Evolutionary conservation across 2,329 filamentous ascomycete species (phyloP).

Genomic region (Trichoderma hamatum): DNA sequence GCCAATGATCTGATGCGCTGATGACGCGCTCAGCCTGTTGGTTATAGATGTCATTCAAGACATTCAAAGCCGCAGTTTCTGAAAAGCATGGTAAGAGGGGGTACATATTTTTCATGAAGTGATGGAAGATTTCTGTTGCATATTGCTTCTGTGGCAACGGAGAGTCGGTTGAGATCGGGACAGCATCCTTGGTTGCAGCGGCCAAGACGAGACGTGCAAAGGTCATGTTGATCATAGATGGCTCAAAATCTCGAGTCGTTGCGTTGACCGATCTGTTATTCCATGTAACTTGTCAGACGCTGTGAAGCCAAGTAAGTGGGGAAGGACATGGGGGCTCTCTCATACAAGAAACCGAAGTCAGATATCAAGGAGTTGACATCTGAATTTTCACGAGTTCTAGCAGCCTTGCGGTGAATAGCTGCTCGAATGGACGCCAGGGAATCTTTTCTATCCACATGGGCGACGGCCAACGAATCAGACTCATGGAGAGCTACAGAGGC

Average conservation of each 20-base stretch:
- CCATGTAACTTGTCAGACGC: background rate
- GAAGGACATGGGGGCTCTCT: slow-evolving; percentile 22
- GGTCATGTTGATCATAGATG: slow-evolving; percentile 84
- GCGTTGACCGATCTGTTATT: slow-evolving; percentile 80
- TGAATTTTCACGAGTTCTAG: slow-evolving; percentile 70
- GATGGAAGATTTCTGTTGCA: slow-evolving; percentile 71
- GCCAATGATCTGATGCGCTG: slow-evolving; percentile 76
- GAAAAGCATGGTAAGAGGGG: slow-evolving; percentile 80
- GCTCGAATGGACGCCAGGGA: slow-evolving; percentile 64
- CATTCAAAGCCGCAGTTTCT: slow-evolving; percentile 75
- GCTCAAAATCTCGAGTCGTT: slow-evolving; percentile 90
- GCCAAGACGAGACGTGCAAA: slow-evolving; percentile 87
- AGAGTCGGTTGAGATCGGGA: slow-evolving; percentile 64
- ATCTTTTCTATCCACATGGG: slow-evolving; percentile 62
- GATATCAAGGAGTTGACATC: slow-evolving; percentile 92
- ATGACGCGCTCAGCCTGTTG: slow-evolving; percentile 66
- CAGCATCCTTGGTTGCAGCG: slow-evolving; percentile 73
- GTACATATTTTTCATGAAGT: slow-evolving; percentile 84
- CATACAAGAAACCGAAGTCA: slow-evolving; percentile 88
- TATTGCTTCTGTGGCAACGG: slow-evolving; percentile 72
- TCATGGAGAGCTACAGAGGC: slow-evolving; percentile 70
- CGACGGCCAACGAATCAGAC: slow-evolving; percentile 46
- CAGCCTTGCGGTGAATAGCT: slow-evolving; percentile 66
- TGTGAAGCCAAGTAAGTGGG: background rate
- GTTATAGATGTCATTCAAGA: slow-evolving; percentile 76